phyloP scores from a whole-genome alignment of 192 early-diverging fungal genomes.

The Coemansia sp. region DNA sequence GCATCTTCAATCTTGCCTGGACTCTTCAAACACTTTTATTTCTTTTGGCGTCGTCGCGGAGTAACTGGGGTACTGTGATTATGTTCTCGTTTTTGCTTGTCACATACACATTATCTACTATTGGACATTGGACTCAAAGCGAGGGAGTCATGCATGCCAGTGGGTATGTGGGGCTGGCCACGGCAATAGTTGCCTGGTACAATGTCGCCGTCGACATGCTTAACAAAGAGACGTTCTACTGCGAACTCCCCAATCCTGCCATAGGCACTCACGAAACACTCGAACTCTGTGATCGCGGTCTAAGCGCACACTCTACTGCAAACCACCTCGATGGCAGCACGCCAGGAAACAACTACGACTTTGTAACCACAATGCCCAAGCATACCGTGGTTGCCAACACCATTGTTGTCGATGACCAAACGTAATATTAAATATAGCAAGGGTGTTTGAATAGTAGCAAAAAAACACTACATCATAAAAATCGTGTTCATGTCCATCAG shows the following conservation, averaged over 20 bases:
- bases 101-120: conserved; percentile 47
- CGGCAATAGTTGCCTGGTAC: conserved; percentile 56
- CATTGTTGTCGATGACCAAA: background rate
- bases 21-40: conserved; percentile 57
- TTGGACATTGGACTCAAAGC: conserved; percentile 50
- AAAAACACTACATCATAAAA: conserved; percentile 59
- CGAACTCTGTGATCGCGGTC: background rate
- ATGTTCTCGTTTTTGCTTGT: conserved; percentile 50
- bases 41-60: conserved; percentile 48
- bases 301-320: background rate
- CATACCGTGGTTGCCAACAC: background rate
- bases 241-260: conserved; percentile 51
- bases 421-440: background rate
- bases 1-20: conserved; percentile 55
- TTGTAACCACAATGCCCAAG: conserved; percentile 18
- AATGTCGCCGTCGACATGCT: conserved; percentile 56
- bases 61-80: conserved; percentile 49
- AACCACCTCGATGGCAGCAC: conserved; percentile 18
- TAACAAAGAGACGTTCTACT: conserved; percentile 56
- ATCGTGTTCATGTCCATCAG: conserved; percentile 65
- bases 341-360: conserved; percentile 29
- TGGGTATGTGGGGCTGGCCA: conserved; percentile 53
- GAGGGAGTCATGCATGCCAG: conserved; percentile 35
- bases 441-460: background rate
- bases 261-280: conserved; percentile 17